A percentile compares a stretch with the other conserved stretches of the same genome.
phyloP scores from a whole-genome alignment of 805 yeast genomes.

The Cyberlindnera samutprakarnensis region DNA sequence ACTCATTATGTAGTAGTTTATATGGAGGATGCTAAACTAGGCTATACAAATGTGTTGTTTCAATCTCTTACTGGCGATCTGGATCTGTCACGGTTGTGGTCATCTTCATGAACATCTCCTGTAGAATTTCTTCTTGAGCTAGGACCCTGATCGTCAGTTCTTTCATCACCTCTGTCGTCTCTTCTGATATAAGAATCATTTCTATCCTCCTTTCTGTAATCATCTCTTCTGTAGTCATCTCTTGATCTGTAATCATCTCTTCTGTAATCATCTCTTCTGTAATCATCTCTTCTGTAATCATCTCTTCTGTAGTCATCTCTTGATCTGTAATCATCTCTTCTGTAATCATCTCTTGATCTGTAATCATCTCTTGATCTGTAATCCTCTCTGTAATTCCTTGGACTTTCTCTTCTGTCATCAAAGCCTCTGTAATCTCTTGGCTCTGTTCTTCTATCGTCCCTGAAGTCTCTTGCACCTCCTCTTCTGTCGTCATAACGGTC shows the following conservation, averaged over 20 bases:
- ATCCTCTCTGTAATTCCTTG: slow-evolving; percentile 7
- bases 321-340: slow-evolving; percentile 8
- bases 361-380: slow-evolving; percentile 14
- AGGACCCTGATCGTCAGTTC: slow-evolving; percentile 4
- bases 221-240: slow-evolving; percentile 6
- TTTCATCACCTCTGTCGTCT: slow-evolving; percentile 5
- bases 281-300: slow-evolving; percentile 10
- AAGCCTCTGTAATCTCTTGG: slow-evolving; percentile 15
- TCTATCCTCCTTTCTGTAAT: slow-evolving; percentile 14
- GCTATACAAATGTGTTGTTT: no score
- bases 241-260: slow-evolving; percentile 10
- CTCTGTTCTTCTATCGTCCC: slow-evolving; percentile 6
- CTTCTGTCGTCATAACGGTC: slow-evolving; percentile 8
- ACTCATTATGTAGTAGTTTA: no score
- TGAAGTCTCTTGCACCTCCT: slow-evolving; percentile 10
- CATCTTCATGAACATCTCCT: slow-evolving; percentile 5
- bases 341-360: slow-evolving; percentile 8
- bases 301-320: slow-evolving; percentile 15
- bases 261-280: slow-evolving; percentile 7
- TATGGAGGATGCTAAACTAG: no score
- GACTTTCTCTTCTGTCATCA: slow-evolving; percentile 11
- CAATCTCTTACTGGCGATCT: slow-evolving; percentile 24
- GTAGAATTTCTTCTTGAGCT: slow-evolving; percentile 10
- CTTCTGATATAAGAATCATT: slow-evolving; percentile 8
- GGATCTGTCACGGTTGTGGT: slow-evolving; percentile 13